A percentile compares a stretch with the other conserved stretches of the same genome.
These are phyloP conservation scores for Sugiyamaella paludigena DNA, from an alignment of 1,139 yeast species.

Conservation along the genomic window DNA sequence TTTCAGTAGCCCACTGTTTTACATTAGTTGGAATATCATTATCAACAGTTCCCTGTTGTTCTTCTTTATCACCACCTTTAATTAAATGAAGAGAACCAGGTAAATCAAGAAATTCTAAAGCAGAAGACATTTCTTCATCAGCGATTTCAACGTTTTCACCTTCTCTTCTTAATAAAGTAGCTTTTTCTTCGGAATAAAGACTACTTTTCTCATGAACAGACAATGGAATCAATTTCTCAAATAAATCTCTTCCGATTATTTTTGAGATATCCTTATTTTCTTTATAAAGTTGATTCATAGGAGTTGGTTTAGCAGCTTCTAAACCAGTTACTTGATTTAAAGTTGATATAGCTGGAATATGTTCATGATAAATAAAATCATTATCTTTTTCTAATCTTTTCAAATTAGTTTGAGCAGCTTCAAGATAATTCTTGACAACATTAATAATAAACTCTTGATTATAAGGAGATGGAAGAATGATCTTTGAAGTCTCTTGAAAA, in stretches of 20 bases:
- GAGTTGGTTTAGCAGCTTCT: slow-evolving; percentile 71
- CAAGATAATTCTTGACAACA: slow-evolving; percentile 27
- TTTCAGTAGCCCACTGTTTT: slow-evolving; percentile 37
- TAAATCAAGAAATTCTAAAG: slow-evolving; percentile 72
- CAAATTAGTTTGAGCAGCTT: slow-evolving; percentile 45
- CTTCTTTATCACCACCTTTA: slow-evolving; percentile 31
- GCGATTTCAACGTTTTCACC: slow-evolving; percentile 76
- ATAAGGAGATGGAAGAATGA: slow-evolving; percentile 22
- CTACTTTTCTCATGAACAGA: slow-evolving; percentile 85
- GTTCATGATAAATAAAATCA: slow-evolving; percentile 82
- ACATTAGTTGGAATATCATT: slow-evolving; percentile 31
- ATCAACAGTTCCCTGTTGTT: slow-evolving; percentile 15
- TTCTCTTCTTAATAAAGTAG: slow-evolving; percentile 69
- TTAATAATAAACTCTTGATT: slow-evolving; percentile 24
- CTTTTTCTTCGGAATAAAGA: slow-evolving; percentile 85
- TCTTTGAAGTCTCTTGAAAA: slow-evolving; percentile 27
- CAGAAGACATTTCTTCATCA: slow-evolving; percentile 72
- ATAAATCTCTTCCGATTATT: slow-evolving; percentile 55
- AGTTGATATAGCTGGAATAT: slow-evolving; percentile 59
- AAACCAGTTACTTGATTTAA: slow-evolving; percentile 63
- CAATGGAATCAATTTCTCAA: slow-evolving; percentile 76
- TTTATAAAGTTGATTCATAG: slow-evolving; percentile 53
- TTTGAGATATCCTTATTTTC: slow-evolving; percentile 50
- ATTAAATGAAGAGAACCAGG: slow-evolving; percentile 65
- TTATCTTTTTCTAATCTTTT: slow-evolving; percentile 69